phyloP scores from a whole-genome alignment of 2,329 filamentous ascomycete species.

The Trichoderma arundinaceum region DNA sequence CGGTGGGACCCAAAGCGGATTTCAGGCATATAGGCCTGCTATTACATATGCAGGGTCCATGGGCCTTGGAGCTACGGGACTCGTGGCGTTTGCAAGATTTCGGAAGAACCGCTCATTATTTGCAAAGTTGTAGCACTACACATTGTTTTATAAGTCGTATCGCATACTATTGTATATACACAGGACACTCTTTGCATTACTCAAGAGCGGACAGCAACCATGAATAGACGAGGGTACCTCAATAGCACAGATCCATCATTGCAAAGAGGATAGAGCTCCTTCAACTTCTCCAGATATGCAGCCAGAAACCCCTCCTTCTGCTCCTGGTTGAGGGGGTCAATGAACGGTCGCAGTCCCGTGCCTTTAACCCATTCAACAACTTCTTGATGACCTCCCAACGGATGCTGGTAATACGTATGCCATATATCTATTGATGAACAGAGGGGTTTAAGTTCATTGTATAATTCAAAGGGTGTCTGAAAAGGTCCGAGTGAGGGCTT shows the following conservation, averaged over 20 bases:
- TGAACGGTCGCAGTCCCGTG: conserved; percentile 60
- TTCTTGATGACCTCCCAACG: conserved; percentile 52
- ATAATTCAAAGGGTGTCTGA: conserved; percentile 53
- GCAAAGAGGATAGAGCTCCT: conserved; percentile 50
- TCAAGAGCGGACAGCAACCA: conserved; percentile 49
- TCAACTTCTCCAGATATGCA: conserved; percentile 54
- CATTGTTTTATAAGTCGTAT: no score
- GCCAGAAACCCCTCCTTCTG: conserved; percentile 52
- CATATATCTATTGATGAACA: conserved; percentile 56
- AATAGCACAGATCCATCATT: conserved; percentile 60
- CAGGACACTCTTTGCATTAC: not conserved
- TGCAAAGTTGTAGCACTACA: conserved; percentile 36
- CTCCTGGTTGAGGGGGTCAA: conserved; percentile 52
- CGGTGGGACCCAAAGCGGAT: conserved; percentile 52
- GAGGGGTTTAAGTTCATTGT: conserved; percentile 54
- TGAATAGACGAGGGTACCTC: conserved; percentile 61
- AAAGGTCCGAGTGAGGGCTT: conserved; percentile 53
- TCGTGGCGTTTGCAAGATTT: conserved; percentile 51
- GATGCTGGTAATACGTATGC: conserved; percentile 60
- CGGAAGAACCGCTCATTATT: conserved; percentile 47
- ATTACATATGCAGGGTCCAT: conserved; percentile 65
- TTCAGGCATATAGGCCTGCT: conserved; percentile 60
- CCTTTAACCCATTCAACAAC: conserved; percentile 67
- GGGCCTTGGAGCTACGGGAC: conserved; percentile 50
- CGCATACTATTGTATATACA: not conserved